Percentiles rank a stretch among this genome's conserved stretches.
Conservation (phyloP, 129 eudicot genomes). For the Centrapalus pauciflorus region DNA sequence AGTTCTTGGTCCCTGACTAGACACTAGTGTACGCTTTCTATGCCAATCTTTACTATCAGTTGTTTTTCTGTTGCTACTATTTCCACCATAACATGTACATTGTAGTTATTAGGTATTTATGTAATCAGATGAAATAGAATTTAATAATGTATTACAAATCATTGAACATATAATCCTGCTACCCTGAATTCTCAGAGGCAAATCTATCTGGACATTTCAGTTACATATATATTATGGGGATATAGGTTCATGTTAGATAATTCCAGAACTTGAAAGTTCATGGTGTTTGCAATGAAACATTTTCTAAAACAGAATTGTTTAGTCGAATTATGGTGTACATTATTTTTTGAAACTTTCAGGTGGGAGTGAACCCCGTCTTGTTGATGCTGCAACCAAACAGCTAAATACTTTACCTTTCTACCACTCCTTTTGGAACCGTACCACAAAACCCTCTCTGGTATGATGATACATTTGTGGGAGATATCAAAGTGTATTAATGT, state of each 20-base stretch:
- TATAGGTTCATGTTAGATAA: neutral
- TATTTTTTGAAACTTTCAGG: constrained; percentile 40
- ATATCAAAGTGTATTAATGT: neutral
- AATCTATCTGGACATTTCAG: too few relatives aligned
- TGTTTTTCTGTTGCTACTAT: too few relatives aligned
- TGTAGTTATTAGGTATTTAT: too few relatives aligned
- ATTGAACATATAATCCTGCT: too few relatives aligned
- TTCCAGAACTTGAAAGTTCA: neutral
- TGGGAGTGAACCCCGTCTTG: constrained; percentile 82
- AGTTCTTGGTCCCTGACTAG: too few relatives aligned
- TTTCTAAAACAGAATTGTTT: neutral
- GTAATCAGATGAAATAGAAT: too few relatives aligned
- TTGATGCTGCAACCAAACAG: constrained; percentile 75
- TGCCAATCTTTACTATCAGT: too few relatives aligned
- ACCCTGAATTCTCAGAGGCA: too few relatives aligned
- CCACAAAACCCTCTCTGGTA: constrained; percentile 85
- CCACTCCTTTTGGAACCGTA: constrained; percentile 94
- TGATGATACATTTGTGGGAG: constrained; percentile 1
- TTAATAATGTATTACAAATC: too few relatives aligned
- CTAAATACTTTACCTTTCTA: constrained; percentile 84
- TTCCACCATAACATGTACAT: too few relatives aligned
- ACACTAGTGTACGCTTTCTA: too few relatives aligned
- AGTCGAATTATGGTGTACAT: neutral
- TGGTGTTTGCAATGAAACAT: constrained; percentile 5
- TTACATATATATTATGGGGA: neutral